These are phyloP conservation scores for Austroboletus sp. DNA, from an alignment of 1,284 basidiomycete genomes.

Conservation along the genomic window DNA sequence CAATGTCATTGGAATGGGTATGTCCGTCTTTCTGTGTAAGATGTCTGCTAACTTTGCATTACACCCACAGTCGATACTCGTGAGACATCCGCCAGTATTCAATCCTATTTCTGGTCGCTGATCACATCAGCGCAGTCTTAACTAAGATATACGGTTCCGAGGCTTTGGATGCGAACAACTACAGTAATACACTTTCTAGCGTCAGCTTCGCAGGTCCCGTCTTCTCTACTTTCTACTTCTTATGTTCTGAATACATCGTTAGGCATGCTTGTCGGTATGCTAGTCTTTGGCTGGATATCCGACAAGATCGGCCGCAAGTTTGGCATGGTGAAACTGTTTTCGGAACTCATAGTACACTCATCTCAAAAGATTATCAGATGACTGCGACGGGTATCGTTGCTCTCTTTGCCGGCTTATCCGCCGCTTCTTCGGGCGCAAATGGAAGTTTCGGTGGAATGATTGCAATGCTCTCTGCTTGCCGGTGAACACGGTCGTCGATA, in stretches of 20 bases:
- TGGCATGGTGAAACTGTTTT: conserved; percentile 57
- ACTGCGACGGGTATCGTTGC: conserved; percentile 70
- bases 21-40: conserved; percentile 23
- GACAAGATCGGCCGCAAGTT: conserved; percentile 86
- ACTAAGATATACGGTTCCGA: conserved; percentile 57
- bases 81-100: conserved; percentile 30
- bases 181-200: conserved; percentile 58
- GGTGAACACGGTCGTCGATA: conserved; percentile 38
- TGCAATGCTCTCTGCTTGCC: conserved; percentile 73
- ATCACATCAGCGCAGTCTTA: conserved; percentile 43
- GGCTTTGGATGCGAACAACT: conserved; percentile 44
- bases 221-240: neutral
- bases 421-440: conserved; percentile 76
- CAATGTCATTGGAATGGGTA: conserved; percentile 68
- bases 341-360: neutral
- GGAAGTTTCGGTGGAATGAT: conserved; percentile 66
- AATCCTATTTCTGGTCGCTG: neutral
- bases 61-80: conserved; percentile 42
- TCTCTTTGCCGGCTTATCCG: conserved; percentile 74
- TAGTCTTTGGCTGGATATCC: conserved; percentile 68
- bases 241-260: neutral
- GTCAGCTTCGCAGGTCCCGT: conserved; percentile 64
- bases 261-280: conserved; percentile 73
- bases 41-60: conserved; percentile 4
- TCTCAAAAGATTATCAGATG: conserved; percentile 45